Conservation (phyloP, 2,329 filamentous ascomycete species). For the Epichloe typhina region DNA sequence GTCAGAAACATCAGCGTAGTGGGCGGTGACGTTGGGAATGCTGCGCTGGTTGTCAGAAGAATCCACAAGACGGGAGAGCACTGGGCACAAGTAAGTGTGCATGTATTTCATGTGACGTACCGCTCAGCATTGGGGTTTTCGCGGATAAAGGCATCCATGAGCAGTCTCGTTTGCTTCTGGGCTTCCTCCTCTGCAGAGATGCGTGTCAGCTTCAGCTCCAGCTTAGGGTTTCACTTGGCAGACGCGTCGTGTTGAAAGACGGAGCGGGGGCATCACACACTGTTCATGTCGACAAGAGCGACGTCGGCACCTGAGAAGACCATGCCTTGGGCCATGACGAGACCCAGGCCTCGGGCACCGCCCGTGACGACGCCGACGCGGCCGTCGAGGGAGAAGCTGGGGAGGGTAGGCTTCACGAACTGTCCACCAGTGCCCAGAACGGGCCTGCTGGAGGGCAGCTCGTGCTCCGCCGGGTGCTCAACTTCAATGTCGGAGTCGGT, state of each 20-base stretch:
- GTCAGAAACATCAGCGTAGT: constrained; percentile 78
- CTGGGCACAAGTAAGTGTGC: too few species aligned
- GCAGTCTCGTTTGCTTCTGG: constrained; percentile 56
- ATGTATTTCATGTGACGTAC: constrained; percentile 25
- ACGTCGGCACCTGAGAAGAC: constrained; percentile 79
- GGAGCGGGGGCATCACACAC: constrained; percentile 25
- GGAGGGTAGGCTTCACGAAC: constrained; percentile 74
- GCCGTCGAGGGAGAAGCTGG: constrained; percentile 74
- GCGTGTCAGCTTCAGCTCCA: neutral
- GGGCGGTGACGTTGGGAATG: constrained; percentile 72
- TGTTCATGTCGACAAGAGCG: constrained; percentile 88
- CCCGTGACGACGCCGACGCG: constrained; percentile 79
- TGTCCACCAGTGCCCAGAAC: constrained; percentile 65
- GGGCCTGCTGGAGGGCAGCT: constrained; percentile 57
- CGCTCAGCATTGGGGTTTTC: constrained; percentile 65
- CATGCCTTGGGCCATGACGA: constrained; percentile 88
- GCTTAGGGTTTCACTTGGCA: neutral
- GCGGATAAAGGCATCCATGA: constrained; percentile 62
- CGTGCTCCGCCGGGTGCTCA: constrained; percentile 61
- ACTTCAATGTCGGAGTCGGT: constrained; percentile 69
- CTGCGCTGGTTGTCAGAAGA: constrained; percentile 13
- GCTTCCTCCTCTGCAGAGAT: constrained; percentile 62
- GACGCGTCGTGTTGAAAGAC: neutral
- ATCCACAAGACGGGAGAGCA: neutral
- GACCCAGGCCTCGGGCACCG: constrained; percentile 73